Conservation (phyloP, 805 yeast genomes). For the Yarrowia sp. region DNA sequence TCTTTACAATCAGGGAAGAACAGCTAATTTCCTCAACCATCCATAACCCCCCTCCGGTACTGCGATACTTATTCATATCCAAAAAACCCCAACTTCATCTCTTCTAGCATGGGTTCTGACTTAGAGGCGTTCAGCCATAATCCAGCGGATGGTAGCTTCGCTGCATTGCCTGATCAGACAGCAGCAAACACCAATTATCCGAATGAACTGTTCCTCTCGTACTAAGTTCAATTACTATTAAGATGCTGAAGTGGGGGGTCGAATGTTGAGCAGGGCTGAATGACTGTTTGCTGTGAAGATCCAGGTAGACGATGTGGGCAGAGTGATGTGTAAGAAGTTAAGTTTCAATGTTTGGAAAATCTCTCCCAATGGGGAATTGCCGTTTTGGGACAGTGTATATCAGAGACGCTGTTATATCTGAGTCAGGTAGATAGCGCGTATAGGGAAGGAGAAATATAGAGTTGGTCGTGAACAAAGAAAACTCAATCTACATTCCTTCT, state of each 20-base stretch:
- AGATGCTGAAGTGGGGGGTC: neutral
- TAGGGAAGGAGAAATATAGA: too few species aligned
- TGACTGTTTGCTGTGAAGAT: too few species aligned
- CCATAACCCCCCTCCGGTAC: neutral
- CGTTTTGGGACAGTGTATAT: too few species aligned
- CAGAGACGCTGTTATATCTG: too few species aligned
- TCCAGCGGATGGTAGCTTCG: slow-evolving; percentile 52
- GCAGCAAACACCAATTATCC: slow-evolving; percentile 49
- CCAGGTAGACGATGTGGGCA: too few species aligned
- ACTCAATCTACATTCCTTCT: too few species aligned
- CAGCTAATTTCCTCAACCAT: neutral
- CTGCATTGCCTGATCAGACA: slow-evolving; percentile 49
- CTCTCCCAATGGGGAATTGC: too few species aligned
- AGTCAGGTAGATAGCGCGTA: too few species aligned
- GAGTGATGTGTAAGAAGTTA: too few species aligned
- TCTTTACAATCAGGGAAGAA: neutral
- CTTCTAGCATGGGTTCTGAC: slow-evolving; percentile 55
- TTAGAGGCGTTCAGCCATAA: slow-evolving; percentile 51
- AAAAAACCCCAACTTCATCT: slow-evolving; percentile 43
- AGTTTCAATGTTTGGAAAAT: too few species aligned
- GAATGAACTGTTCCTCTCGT: slow-evolving; percentile 51
- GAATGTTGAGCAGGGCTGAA: too few species aligned
- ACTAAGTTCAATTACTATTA: slow-evolving; percentile 3
- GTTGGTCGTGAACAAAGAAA: too few species aligned
- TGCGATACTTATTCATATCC: slow-evolving; percentile 43